Conservation (phyloP, 148 eudicot species). For the Rhododendron mucronatum region DNA sequence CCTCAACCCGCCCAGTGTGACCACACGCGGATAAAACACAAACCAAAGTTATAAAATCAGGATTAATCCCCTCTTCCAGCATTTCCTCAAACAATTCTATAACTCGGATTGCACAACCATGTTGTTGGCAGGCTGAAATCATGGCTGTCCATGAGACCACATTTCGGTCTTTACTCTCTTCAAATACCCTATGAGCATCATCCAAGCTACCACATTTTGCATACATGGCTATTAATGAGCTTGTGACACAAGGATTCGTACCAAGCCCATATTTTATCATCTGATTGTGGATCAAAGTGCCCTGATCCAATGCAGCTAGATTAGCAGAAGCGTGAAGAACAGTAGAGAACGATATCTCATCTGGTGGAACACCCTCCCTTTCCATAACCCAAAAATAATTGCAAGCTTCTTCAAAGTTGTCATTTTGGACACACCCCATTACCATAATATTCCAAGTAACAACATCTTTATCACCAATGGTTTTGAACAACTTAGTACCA, state of each 20-base stretch:
- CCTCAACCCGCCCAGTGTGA: constrained; percentile 41
- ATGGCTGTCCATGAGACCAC: constrained; percentile 28
- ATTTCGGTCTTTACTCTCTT: constrained; percentile 19
- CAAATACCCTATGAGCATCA: constrained; percentile 34
- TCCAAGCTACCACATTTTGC: constrained; percentile 45
- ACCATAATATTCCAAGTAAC: constrained; percentile 52
- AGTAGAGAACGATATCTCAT: constrained; percentile 38
- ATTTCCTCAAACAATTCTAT: constrained; percentile 24
- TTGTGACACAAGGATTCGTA: constrained; percentile 20
- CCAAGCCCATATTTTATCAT: constrained; percentile 38
- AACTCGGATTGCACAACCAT: constrained; percentile 17
- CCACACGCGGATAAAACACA: constrained; percentile 53
- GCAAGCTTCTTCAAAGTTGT: constrained; percentile 43
- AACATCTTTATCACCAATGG: constrained; percentile 29
- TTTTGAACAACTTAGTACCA: constrained; percentile 31
- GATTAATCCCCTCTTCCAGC: constrained; percentile 28
- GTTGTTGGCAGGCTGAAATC: constrained; percentile 30
- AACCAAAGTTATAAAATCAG: constrained; percentile 38
- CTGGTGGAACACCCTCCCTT: constrained; percentile 31
- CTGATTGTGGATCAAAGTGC: constrained; percentile 35
- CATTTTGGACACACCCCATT: constrained; percentile 33
- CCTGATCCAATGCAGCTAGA: constrained; percentile 44
- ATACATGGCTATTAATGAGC: constrained; percentile 46
- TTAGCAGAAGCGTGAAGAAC: constrained; percentile 36
- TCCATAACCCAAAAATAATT: constrained; percentile 39